Conservation (phyloP, 352 stramenopile genomes). For the Pythium rhizo-oryzae region DNA sequence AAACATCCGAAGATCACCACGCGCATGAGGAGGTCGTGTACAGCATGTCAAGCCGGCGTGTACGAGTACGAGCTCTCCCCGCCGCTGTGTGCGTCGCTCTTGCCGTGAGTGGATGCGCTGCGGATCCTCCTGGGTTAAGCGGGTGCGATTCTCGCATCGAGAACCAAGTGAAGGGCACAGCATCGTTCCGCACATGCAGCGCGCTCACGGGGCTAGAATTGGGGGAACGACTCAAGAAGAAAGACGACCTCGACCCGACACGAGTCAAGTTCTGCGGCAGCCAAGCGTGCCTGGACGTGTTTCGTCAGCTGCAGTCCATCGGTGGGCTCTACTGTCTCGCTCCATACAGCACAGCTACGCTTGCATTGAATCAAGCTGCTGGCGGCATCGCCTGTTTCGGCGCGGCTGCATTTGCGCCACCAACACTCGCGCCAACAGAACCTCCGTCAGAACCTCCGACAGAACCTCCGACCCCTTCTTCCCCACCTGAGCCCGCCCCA, state of each 20-base stretch:
- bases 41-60: not conserved
- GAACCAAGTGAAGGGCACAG: slow-evolving; percentile 3
- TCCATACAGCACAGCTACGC: not conserved
- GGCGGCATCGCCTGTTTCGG: slow-evolving; percentile 5
- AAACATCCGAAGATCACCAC: no score
- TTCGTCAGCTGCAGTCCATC: not conserved
- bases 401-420: not conserved
- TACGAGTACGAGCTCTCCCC: not conserved
- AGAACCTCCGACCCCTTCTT: not conserved
- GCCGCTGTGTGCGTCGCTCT: not conserved
- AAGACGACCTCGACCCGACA: slow-evolving; percentile 7
- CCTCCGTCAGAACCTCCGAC: no score
- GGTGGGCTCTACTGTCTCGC: slow-evolving; percentile 7
- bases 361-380: slow-evolving; percentile 1
- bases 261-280: slow-evolving; percentile 4
- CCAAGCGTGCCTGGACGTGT: slow-evolving; percentile 3
- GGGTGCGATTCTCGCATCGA: slow-evolving; percentile 4
- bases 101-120: not conserved
- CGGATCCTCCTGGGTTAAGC: not conserved
- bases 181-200: not conserved
- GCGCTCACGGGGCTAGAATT: not conserved
- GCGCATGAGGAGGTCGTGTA: not conserved
- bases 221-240: not conserved
- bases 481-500: not conserved
- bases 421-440: not conserved